phyloP scores from a whole-genome alignment of 371 early-diverging fungal species.

The Mucor lusitanicus region DNA sequence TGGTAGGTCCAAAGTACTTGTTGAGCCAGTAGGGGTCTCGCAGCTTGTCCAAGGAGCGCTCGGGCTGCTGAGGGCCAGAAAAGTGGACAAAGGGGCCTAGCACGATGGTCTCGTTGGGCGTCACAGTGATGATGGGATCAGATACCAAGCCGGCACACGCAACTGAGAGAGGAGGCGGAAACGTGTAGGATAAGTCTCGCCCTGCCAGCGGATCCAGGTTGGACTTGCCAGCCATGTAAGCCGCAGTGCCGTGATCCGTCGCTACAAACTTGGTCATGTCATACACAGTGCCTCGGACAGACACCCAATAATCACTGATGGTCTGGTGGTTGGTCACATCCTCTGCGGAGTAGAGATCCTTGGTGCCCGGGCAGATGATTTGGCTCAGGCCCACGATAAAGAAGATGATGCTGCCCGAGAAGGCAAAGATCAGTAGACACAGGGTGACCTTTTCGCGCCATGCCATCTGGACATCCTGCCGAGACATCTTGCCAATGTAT shows the following conservation, averaged over 20 bases:
- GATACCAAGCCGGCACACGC: conserved; percentile 58
- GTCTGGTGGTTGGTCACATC: conserved; percentile 54
- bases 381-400: conserved; percentile 60
- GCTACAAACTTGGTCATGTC: conserved; percentile 72
- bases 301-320: conserved; percentile 54
- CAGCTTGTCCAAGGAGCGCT: conserved; percentile 30
- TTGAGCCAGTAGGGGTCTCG: conserved; percentile 45
- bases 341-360: conserved; percentile 42
- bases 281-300: conserved; percentile 78
- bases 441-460: conserved; percentile 91
- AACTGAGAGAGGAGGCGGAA: conserved; percentile 55
- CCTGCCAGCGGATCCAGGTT: conserved; percentile 57
- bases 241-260: conserved; percentile 54
- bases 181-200: conserved; percentile 58
- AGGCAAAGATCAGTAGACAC: conserved; percentile 68
- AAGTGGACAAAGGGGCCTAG: conserved; percentile 41
- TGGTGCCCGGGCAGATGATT: conserved; percentile 60
- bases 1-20: conserved; percentile 40
- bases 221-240: conserved; percentile 46
- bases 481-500: conserved; percentile 75
- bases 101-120: conserved; percentile 43
- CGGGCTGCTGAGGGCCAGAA: conserved; percentile 32
- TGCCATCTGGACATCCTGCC: conserved; percentile 90
- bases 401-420: conserved; percentile 56
- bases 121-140: conserved; percentile 35